Evolutionary conservation across 2,329 filamentous ascomycete species (phyloP), one percentile per base, ranked within the genome.

Genomic region (Fusarium nelsonii): DNA sequence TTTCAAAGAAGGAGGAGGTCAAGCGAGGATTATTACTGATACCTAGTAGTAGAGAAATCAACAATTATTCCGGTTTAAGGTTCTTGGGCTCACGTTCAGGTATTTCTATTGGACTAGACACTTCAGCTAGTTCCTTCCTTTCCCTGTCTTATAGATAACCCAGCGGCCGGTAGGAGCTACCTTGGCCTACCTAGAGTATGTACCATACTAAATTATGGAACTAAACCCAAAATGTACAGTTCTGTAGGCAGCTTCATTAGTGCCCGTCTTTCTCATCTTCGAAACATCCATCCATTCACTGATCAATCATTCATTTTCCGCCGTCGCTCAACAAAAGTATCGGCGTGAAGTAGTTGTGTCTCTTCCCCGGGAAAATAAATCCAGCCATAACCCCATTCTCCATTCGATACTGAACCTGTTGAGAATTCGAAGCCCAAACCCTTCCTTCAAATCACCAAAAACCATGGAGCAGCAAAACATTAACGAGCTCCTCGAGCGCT

Each of bases 401-500:
- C 16, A 46, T 28, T 18, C 26, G 3, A 45, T 18, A 18, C 16
- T 28, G 7, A 28, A 23, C 16, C 6, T 28, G 23, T 7, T 15
- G 16, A 20, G 15, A 26, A 28, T 8, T 26, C 23, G 34, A 18
- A 16, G 16, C 16, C 18, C 41, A 51, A 34, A 12, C 36, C 15
- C 41, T 26, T 20, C 11, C 11, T 26, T 12, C n/a, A n/a, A n/a
- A 16, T n/a, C n/a, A 32, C 1, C 36, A 45, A 12, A 10, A 28
- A 64, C 18, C 51, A 74, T 74, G 72, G 70, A 72, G 30, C 77
- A 79, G 43, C 58, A 80, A 50, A 73, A 78, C 33, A 87, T 94
- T 57, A 91, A 94, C 76, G 68, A 74, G 50, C 84, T 93, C 30
- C 82, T 93, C 26, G 85, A 87, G 77, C 84, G 82, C 34, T 93